phyloP scores from a whole-genome alignment of 805 yeast genomes.

The Candida loeiensis region DNA sequence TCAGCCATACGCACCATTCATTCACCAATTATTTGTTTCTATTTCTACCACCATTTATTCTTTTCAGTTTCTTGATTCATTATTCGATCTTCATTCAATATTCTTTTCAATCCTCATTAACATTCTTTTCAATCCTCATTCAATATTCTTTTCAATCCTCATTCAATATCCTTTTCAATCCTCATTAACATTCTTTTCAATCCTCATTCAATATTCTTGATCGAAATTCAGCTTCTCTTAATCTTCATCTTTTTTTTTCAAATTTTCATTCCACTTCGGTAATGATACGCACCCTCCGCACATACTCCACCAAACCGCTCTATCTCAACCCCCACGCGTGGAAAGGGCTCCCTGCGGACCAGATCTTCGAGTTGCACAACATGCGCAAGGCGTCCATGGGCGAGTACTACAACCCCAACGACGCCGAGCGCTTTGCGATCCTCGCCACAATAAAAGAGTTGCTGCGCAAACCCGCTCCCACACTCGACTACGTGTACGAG shows the following conservation, averaged over 20 bases:
- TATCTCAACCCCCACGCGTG: conserved; percentile 65
- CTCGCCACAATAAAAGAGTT: conserved; percentile 39
- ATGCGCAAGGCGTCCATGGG: conserved; percentile 56
- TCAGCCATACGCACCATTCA: too few species aligned
- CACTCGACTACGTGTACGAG: conserved; percentile 38
- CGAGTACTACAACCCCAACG: conserved; percentile 48
- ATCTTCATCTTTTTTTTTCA: background rate
- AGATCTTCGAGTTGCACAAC: conserved; percentile 57
- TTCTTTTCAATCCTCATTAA: background rate
- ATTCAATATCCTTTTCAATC: background rate
- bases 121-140: background rate
- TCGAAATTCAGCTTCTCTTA: background rate
- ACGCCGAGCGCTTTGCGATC: conserved; percentile 65
- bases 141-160: background rate
- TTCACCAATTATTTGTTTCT: too few species aligned
- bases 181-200: background rate
- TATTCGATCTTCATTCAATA: background rate
- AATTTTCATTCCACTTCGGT: background rate
- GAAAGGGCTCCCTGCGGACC: conserved; percentile 64
- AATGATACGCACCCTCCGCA: conserved; percentile 8
- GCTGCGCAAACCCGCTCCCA: conserved; percentile 25
- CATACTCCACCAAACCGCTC: conserved; percentile 19
- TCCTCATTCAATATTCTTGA: background rate
- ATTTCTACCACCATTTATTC: background rate
- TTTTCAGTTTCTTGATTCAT: background rate